phyloP scores from a whole-genome alignment of 805 yeast genomes.

The Starmerella davenportii region DNA sequence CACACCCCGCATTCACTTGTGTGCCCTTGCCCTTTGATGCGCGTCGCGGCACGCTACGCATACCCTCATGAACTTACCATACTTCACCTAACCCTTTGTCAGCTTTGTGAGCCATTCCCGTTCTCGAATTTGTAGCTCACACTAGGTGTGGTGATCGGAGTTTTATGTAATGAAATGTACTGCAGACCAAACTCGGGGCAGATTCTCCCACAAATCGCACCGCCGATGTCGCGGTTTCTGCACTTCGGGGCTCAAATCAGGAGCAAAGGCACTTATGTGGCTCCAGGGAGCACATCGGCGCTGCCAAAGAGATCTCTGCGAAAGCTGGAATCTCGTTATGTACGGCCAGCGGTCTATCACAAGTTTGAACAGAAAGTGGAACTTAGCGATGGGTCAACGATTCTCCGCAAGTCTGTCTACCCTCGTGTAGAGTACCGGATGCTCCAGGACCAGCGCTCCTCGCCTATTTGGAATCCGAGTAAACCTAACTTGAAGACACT shows the following conservation, averaged over 20 bases:
- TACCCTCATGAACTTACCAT: too few relatives aligned
- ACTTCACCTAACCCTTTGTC: too few relatives aligned
- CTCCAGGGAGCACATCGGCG: slow-evolving; percentile 17
- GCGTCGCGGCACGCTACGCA: too few relatives aligned
- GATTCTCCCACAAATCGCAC: too few relatives aligned
- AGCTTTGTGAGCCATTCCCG: too few relatives aligned
- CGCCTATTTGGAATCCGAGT: slow-evolving; percentile 75
- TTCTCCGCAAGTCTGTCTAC: slow-evolving; percentile 62
- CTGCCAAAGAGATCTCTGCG: slow-evolving; percentile 16
- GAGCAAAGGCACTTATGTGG: slow-evolving; percentile 14
- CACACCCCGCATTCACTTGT: too few relatives aligned
- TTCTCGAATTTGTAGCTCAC: too few relatives aligned
- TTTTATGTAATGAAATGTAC: too few relatives aligned
- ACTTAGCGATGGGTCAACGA: slow-evolving; percentile 84
- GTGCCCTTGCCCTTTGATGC: too few relatives aligned
- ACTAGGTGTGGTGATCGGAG: too few relatives aligned
- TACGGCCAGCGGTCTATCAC: slow-evolving; percentile 84
- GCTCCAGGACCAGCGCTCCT: slow-evolving; percentile 76
- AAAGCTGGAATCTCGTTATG: slow-evolving; percentile 41
- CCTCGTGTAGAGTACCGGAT: slow-evolving; percentile 76
- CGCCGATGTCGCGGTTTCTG: neutral
- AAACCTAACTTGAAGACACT: slow-evolving; percentile 55
- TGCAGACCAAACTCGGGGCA: too few relatives aligned
- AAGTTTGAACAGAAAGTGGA: slow-evolving; percentile 82
- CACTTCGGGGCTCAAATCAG: neutral